Percentiles rank a stretch among this genome's conserved stretches.
These are phyloP conservation scores for Solanum sejunctum DNA, from an alignment of 257 asterid genomes.

Conservation along the genomic window DNA sequence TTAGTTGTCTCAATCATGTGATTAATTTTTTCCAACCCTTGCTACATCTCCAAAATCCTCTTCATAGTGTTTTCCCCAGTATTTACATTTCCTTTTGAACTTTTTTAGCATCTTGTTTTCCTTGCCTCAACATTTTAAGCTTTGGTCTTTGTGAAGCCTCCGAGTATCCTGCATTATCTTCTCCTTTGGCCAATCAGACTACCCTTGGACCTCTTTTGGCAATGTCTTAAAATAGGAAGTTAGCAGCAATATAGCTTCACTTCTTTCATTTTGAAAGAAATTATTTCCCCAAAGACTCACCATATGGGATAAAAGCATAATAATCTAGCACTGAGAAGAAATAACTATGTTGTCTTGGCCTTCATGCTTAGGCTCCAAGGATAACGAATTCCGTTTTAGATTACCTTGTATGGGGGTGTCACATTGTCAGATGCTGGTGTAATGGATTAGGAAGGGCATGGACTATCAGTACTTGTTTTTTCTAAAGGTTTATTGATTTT, in stretches of 20 bases:
- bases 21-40: conserved; percentile 34
- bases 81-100: not conserved
- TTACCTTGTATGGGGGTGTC: conserved; percentile 4
- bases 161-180: conserved; percentile 65
- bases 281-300: too few relatives aligned
- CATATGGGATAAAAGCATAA: too few relatives aligned
- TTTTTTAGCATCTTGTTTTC: too few relatives aligned
- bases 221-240: conserved; percentile 25
- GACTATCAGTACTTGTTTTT: conserved; percentile 11
- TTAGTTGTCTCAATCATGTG: conserved; percentile 7
- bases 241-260: conserved; percentile 24
- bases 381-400: too few relatives aligned
- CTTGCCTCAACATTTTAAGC: too few relatives aligned
- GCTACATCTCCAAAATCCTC: conserved; percentile 58
- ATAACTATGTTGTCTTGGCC: too few relatives aligned
- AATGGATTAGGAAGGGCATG: conserved; percentile 1
- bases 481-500: conserved; percentile 9
- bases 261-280: too few relatives aligned
- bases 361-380: too few relatives aligned
- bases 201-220: conserved; percentile 36
- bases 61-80: conserved; percentile 28
- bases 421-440: conserved; percentile 1
- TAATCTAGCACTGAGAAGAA: too few relatives aligned
- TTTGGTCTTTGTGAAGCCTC: conserved; percentile 16
- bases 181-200: conserved; percentile 64